A percentile compares a stretch with the other conserved stretches of the same genome.
Evolutionary conservation across 768 basidiomycete species (phyloP).

Genomic region (Mycena latifolia): DNA sequence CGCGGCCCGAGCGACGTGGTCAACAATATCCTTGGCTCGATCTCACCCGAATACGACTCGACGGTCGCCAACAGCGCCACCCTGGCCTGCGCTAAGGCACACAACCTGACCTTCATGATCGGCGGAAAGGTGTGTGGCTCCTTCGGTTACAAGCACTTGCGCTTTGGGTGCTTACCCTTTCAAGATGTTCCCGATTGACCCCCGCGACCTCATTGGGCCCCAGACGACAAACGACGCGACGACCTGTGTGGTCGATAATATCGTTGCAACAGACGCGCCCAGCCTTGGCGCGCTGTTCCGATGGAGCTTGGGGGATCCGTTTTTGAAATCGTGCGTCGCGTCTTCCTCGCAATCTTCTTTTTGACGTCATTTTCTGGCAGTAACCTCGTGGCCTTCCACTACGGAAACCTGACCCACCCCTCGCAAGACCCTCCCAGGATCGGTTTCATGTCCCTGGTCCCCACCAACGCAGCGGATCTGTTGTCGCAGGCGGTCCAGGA

Average conservation of each 20-base stretch:
- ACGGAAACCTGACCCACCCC: constrained; percentile 77
- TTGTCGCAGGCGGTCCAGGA: constrained; percentile 51
- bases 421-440: constrained; percentile 77
- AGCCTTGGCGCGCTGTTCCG: constrained; percentile 64
- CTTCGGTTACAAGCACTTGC: not conserved
- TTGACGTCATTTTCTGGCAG: constrained; percentile 45
- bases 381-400: constrained; percentile 75
- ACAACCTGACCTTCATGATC: constrained; percentile 71
- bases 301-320: constrained; percentile 82
- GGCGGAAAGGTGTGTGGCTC: constrained; percentile 61
- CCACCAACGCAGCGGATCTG: constrained; percentile 59
- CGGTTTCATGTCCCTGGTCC: constrained; percentile 74
- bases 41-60: constrained; percentile 52
- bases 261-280: constrained; percentile 74
- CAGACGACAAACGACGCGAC: constrained; percentile 47
- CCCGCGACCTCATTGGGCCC: constrained; percentile 73
- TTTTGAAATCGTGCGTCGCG: constrained; percentile 73
- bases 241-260: constrained; percentile 65
- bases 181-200: constrained; percentile 75
- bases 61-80: constrained; percentile 39
- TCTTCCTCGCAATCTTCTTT: constrained; percentile 1
- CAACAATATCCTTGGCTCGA: constrained; percentile 53
- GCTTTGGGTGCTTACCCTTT: not conserved
- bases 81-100: constrained; percentile 66
- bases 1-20: constrained; percentile 80